These are phyloP conservation scores for Metarhizium anisopliae DNA, from an alignment of 2,329 filamentous ascomycete genomes.

Conservation along the genomic window DNA sequence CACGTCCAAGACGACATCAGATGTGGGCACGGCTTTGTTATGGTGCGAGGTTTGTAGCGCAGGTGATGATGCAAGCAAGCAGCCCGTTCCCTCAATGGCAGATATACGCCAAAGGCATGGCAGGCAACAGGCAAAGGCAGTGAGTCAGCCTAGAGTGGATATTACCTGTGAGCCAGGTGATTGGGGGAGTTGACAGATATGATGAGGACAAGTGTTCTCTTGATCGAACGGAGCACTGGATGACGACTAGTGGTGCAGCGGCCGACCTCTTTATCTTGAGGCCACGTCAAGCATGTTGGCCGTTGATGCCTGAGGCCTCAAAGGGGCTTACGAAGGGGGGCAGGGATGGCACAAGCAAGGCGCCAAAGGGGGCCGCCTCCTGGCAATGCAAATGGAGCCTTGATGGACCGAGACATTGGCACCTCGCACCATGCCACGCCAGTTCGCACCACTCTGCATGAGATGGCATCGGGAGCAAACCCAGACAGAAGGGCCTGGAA, in stretches of 20 bases:
- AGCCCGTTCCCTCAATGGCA: constrained; percentile 9
- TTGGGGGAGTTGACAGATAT: constrained; percentile 1
- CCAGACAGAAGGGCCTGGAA: background rate
- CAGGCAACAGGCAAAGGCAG: constrained; percentile 12
- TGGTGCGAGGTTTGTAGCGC: background rate
- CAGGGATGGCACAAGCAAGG: background rate
- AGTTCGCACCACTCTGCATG: background rate
- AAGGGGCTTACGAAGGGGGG: constrained; percentile 8
- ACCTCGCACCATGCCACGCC: background rate
- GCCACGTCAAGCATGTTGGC: constrained; percentile 20
- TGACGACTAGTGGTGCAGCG: background rate
- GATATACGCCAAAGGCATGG: constrained; percentile 12
- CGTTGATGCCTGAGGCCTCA: constrained; percentile 20
- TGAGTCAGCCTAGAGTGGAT: constrained; percentile 13
- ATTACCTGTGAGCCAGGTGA: constrained; percentile 14
- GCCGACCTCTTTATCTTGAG: constrained; percentile 13
- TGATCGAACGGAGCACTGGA: background rate
- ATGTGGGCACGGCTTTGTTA: background rate
- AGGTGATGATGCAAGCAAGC: constrained; percentile 3
- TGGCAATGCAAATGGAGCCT: background rate
- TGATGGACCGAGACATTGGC: background rate
- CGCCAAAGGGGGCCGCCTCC: background rate
- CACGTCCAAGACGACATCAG: too few species aligned
- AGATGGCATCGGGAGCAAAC: too few species aligned
- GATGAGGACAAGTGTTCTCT: constrained; percentile 8